Evolutionary conservation across 352 stramenopile genomes (phyloP).

Genomic region (Phytophthora pisi): DNA sequence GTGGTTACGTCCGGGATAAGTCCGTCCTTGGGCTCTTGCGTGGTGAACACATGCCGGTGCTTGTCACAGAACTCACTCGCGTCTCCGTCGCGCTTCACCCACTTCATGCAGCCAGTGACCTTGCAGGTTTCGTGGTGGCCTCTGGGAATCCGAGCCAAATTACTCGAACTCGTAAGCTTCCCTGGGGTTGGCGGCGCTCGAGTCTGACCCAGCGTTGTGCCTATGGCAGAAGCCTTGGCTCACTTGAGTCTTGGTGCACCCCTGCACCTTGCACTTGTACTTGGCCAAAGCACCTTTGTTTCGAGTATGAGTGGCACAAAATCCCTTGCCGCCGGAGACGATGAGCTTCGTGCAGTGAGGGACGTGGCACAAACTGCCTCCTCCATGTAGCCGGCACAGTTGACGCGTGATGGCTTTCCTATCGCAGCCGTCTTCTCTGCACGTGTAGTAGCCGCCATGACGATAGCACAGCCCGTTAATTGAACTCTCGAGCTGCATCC

Average conservation of each 20-base stretch:
- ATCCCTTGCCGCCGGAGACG: not conserved
- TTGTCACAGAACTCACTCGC: not conserved
- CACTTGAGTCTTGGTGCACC: not conserved
- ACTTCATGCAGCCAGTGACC: conserved; percentile 1
- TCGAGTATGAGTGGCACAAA: not conserved
- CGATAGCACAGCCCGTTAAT: not conserved
- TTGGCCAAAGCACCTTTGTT: not conserved
- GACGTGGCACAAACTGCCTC: not conserved
- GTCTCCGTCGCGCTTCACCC: not conserved
- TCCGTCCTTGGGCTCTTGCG: not conserved
- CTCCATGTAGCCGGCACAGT: conserved; percentile 1
- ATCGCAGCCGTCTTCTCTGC: conserved; percentile 3
- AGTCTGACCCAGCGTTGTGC: not conserved
- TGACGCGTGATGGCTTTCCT: not conserved
- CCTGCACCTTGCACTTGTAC: not conserved
- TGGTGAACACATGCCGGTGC: not conserved
- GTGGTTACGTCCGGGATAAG: not conserved
- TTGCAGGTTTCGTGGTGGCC: not conserved
- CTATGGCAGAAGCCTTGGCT: not conserved
- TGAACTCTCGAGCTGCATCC: not conserved
- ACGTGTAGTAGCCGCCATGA: conserved; percentile 2
- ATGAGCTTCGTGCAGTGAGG: not conserved
- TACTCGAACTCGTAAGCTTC: not conserved
- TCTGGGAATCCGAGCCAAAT: not conserved
- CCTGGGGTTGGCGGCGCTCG: not conserved